A percentile compares a stretch with the other conserved stretches of the same genome.
phyloP scores from a whole-genome alignment of 129 eudicot species.

The Centella asiatica region DNA sequence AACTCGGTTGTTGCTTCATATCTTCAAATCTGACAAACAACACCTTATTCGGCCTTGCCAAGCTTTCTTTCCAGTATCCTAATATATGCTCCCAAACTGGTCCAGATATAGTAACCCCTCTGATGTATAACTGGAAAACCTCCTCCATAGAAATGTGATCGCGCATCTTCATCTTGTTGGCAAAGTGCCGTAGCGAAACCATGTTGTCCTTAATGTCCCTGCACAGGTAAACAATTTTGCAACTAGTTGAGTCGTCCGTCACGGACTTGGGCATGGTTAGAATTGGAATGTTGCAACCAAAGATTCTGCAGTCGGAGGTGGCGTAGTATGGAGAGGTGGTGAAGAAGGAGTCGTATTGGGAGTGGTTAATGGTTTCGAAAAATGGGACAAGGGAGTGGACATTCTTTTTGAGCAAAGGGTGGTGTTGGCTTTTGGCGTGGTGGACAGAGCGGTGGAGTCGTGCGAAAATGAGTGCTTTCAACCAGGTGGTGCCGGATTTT shows the following conservation, averaged over 20 bases:
- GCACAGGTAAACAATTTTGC: conserved; percentile 22
- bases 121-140: conserved; percentile 10
- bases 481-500: conserved; percentile 59
- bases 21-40: conserved; percentile 30
- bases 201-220: conserved; percentile 30
- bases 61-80: conserved; percentile 23
- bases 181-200: conserved; percentile 21
- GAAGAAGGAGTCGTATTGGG: conserved; percentile 16
- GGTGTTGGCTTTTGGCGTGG: conserved; percentile 13
- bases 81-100: conserved; percentile 32
- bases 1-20: conserved; percentile 10
- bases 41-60: conserved; percentile 15
- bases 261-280: conserved; percentile 19
- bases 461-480: conserved; percentile 35
- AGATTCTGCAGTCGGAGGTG: conserved; percentile 19
- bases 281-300: conserved; percentile 27
- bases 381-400: conserved; percentile 44
- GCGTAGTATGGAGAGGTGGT: too few species aligned
- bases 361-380: conserved; percentile 25
- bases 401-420: conserved; percentile 33
- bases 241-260: background rate
- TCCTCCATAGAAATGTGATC: background rate
- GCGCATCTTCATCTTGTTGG: background rate
- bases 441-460: conserved; percentile 16
- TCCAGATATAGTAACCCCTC: conserved; percentile 15